Evolutionary conservation across 177 flowering plant genomes (phyloP), one percentile per base, ranked within the genome.

Genomic region (Vitis hybrid): DNA sequence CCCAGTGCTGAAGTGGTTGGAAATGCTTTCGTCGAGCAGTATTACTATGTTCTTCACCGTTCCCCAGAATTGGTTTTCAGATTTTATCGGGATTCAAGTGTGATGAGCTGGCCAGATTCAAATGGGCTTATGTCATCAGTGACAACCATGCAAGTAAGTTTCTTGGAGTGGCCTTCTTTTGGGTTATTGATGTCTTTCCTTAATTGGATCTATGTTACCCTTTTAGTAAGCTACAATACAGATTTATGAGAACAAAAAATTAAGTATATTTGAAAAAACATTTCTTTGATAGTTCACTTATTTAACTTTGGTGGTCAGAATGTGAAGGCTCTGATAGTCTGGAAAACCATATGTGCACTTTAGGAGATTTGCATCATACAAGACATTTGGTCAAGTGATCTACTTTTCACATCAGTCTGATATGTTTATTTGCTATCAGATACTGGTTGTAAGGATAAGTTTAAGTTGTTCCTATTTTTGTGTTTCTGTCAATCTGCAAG

Each of bases 1-100:
- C 91, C 83, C 15, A 82, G 81, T 80, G 87, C 94, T 55, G 86
- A 91, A 76, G 74, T 87, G 56, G 88, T 93, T 76, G 91, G 91
- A 11, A 87, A 88, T 78, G 89, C 91, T 49, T 93, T 93, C 77
- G 92, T 93, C 62, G 91, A 84, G 74, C 98, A 93, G 80, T 93
- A 93, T 76, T 93, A 91, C 77, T 89, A 80, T 64, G 86, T 89
- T 72, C 93, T 91, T 70, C 90, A 91, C 66, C 77, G 81, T 13
- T 81, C 86, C 3, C 98, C 98, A 7, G 94, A 88, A 48, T 65
- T 78, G 71, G 98, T 86, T 56, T 73, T 54, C 75, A 81, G 86
- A 48, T 93, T 93, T 80, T 93, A 93, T 77, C 86, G 88, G 59
- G 91, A 93, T 54, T 70, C 78, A 26, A 93, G 98, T 75, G 79